A percentile compares a stretch with the other conserved stretches of the same genome.
Conservation (phyloP, 306 rosid genomes). For the Alnus rubra region DNA sequence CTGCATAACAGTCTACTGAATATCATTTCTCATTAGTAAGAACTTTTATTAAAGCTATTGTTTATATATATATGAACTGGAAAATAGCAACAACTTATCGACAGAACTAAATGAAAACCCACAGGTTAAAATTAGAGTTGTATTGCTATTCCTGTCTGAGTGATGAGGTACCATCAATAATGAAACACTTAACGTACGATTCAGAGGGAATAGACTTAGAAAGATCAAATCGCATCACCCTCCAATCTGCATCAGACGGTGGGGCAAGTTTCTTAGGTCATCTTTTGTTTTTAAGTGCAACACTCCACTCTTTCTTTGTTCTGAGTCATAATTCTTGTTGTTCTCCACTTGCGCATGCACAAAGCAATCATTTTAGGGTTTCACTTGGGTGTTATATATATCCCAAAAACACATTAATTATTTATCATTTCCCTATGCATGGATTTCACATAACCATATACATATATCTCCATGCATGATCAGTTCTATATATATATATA, state of each 20-base stretch:
- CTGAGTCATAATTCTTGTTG: conserved; percentile 44
- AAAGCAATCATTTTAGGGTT: conserved; percentile 61
- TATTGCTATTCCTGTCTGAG: conserved; percentile 11
- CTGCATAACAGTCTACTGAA: too few species aligned
- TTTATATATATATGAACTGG: not conserved
- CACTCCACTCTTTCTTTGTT: conserved; percentile 32
- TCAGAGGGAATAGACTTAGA: conserved; percentile 29
- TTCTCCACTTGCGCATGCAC: conserved; percentile 59
- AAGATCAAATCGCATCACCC: conserved; percentile 41
- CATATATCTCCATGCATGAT: too few species aligned
- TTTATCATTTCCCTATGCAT: not conserved
- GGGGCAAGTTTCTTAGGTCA: conserved; percentile 43
- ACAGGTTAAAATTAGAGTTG: not conserved
- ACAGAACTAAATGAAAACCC: not conserved
- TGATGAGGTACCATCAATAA: conserved; percentile 16
- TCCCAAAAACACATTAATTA: conserved; percentile 31
- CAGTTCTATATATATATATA: too few species aligned
- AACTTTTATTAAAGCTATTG: too few species aligned
- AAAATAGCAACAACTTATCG: too few species aligned
- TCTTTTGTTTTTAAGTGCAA: conserved; percentile 47
- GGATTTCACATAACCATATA: too few species aligned
- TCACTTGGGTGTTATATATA: conserved; percentile 17
- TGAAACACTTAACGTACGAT: conserved; percentile 13
- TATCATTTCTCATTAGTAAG: too few species aligned
- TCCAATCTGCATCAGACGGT: conserved; percentile 39